Evolutionary conservation across 2,329 filamentous ascomycete genomes (phyloP), one percentile per base, ranked within the genome.

Genomic region (Chrysoporthe austroafricana): DNA sequence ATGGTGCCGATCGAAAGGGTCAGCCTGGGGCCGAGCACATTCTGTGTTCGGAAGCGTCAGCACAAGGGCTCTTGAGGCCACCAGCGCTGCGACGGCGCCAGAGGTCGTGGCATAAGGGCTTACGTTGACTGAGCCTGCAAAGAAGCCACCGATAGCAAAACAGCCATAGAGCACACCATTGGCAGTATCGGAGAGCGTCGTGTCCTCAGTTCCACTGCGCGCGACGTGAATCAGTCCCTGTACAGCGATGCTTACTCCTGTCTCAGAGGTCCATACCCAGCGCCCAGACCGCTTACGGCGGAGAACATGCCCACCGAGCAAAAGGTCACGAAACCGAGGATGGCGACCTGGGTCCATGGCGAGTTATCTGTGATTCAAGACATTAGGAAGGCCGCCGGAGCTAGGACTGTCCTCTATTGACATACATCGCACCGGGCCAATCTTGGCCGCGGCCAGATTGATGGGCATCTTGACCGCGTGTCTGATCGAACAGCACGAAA

Each of bases 231-330:
- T 67, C 36, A 67, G 65, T 34, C 16, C 4, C 16, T 14, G 26
- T 36, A 11, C 32, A 36, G 13, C 4, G 39, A 9, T 7, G 58
- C 8, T 21, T 7, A 48, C 8, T 21, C 26, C 6, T 7, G 39
- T 32, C 39, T 13, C n/a, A 8, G 4, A 34, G 11, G 18, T 11
- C 43, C 66, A 42, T 62, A 67, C 66, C 66, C 69, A 32, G 70
- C 70, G 57, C 70, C 70, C 13, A 71, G 44, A 50, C 64, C 64
- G 60, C 61, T 59, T 18, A 73, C 66, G 44, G 72, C 72, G 43
- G 69, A 71, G 48, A 70, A 71, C 72, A 73, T 73, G 67, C 72
- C 72, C 26, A 73, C 72, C 14, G 71, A 72, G 66, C 70, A 73
- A 48, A 73, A 73, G 4, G 71, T 70, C 56, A 72, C 71, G 21